Conservation (phyloP, 345 rosid species). For the Pugionium cornutum region DNA sequence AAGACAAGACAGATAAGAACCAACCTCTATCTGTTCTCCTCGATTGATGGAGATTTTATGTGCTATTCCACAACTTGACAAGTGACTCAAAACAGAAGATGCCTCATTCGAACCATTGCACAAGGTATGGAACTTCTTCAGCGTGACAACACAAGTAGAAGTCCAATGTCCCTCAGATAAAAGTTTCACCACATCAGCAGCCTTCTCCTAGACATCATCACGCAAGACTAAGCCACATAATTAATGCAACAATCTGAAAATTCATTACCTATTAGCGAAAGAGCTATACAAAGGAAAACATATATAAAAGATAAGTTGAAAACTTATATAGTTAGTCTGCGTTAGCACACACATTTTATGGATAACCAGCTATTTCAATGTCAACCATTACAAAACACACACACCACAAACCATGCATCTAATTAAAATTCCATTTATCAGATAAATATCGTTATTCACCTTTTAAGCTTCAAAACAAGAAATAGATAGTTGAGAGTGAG, state of each 20-base stretch:
- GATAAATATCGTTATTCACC: no score
- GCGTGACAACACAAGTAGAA: constrained; percentile 54
- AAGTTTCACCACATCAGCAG: constrained; percentile 33
- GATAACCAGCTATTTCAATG: no score
- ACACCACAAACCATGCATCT: neutral
- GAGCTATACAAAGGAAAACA: constrained; percentile 7
- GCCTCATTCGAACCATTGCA: constrained; percentile 72
- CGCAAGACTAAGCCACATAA: constrained; percentile 9
- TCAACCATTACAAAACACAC: neutral
- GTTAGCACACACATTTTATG: neutral
- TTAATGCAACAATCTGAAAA: neutral
- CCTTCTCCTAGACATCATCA: constrained; percentile 32
- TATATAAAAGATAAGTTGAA: neutral
- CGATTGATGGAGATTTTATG: constrained; percentile 50
- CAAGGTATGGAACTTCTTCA: constrained; percentile 56
- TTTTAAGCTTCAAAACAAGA: neutral
- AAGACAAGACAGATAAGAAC: constrained; percentile 6
- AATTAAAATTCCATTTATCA: no score
- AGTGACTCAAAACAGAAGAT: constrained; percentile 63
- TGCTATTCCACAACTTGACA: constrained; percentile 65
- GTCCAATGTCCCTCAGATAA: constrained; percentile 45
- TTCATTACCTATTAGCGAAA: neutral
- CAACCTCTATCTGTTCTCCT: constrained; percentile 74
- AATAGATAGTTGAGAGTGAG: neutral
- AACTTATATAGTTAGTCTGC: neutral